Conservation (phyloP, 2,329 filamentous ascomycete species). For the Orbilia blumenaviensis region DNA sequence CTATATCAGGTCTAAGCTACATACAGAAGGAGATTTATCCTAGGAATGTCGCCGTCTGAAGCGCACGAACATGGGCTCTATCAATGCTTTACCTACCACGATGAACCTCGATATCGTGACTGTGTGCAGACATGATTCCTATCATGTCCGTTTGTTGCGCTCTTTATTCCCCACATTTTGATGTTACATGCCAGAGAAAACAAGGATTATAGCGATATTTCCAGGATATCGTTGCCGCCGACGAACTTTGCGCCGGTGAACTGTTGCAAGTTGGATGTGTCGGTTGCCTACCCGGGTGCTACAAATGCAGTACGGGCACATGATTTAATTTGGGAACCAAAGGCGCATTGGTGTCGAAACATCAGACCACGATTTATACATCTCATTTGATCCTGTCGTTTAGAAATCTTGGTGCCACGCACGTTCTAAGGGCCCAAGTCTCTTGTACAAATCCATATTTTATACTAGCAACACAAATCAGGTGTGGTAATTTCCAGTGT, state of each 20-base stretch:
- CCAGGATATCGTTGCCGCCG: background rate
- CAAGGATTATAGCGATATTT: background rate
- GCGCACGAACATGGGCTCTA: too few relatives aligned
- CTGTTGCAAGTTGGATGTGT: conserved; percentile 19
- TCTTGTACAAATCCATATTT: too few relatives aligned
- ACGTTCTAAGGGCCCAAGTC: too few relatives aligned
- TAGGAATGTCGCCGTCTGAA: background rate
- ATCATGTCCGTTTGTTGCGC: background rate
- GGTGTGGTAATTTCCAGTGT: background rate
- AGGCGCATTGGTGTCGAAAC: background rate
- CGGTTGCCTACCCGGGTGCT: conserved; percentile 1
- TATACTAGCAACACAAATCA: background rate
- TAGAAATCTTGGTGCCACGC: too few relatives aligned
- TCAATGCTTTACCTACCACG: too few relatives aligned
- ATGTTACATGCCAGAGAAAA: background rate
- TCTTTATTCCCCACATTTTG: background rate
- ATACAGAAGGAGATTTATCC: background rate
- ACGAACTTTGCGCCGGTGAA: background rate
- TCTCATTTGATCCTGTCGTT: background rate
- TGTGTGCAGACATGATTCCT: background rate
- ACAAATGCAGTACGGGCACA: background rate
- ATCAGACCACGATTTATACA: too few relatives aligned
- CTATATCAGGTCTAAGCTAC: background rate
- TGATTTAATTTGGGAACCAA: background rate
- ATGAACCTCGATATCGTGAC: background rate